These are phyloP conservation scores for Heliamphora pulchella DNA, from an alignment of 179 eudicot species.

Conservation along the genomic window DNA sequence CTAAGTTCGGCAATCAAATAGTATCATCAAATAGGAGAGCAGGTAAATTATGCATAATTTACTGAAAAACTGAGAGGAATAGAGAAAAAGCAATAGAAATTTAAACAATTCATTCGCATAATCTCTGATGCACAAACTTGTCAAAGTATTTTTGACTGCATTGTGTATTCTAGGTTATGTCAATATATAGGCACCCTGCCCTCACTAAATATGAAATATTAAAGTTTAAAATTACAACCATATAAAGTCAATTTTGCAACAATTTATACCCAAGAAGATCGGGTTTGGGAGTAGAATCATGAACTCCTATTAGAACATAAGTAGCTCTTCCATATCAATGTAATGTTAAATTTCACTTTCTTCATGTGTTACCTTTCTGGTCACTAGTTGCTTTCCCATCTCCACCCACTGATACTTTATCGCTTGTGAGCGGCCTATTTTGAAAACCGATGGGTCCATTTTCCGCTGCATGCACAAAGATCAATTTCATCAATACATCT, in stretches of 20 bases:
- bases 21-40: not conserved
- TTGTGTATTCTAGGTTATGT: not conserved
- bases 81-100: not conserved
- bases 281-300: not conserved
- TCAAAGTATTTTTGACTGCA: not conserved
- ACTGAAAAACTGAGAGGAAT: not conserved
- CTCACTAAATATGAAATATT: not conserved
- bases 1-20: not conserved
- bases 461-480: slow-evolving; percentile 53
- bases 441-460: slow-evolving; percentile 47
- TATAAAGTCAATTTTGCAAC: not conserved
- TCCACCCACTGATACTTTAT: slow-evolving; percentile 80
- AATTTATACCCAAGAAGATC: not conserved
- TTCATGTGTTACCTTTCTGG: slow-evolving; percentile 48
- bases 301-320: not conserved
- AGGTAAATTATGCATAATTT: not conserved
- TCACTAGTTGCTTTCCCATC: slow-evolving; percentile 50
- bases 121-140: not conserved
- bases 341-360: too few relatives aligned
- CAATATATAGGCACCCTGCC: not conserved
- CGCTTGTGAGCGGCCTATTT: slow-evolving; percentile 65
- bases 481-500: slow-evolving; percentile 6
- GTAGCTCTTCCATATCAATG: not conserved
- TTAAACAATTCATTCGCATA: not conserved
- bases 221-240: not conserved